Percentiles rank a stretch among this genome's conserved stretches.
These are phyloP conservation scores for Wolfiporia cocos DNA, from an alignment of 1,284 basidiomycete genomes.

Conservation along the genomic window DNA sequence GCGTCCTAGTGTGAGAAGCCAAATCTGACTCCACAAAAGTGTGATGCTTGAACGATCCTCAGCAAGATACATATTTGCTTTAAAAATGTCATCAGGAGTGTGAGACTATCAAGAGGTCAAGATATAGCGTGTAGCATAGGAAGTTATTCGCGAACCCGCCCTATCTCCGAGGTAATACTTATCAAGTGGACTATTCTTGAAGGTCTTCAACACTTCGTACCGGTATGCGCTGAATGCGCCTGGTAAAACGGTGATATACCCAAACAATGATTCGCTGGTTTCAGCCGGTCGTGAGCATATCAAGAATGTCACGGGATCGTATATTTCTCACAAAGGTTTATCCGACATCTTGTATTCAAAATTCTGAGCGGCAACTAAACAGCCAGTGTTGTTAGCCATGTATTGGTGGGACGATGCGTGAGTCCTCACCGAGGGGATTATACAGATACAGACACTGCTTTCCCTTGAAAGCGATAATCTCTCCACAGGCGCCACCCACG, in stretches of 20 bases:
- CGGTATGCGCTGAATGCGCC: slow-evolving; percentile 92
- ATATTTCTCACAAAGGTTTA: slow-evolving; percentile 61
- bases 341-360: slow-evolving; percentile 98
- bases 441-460: slow-evolving; percentile 72
- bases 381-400: not conserved
- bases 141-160: slow-evolving; percentile 43
- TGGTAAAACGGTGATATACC: slow-evolving; percentile 90
- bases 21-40: not conserved
- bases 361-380: slow-evolving; percentile 79
- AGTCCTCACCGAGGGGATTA: slow-evolving; percentile 75
- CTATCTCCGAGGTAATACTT: slow-evolving; percentile 96
- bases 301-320: not conserved
- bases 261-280: slow-evolving; percentile 76
- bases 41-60: slow-evolving; percentile 66
- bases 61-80: slow-evolving; percentile 94
- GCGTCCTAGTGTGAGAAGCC: not conserved
- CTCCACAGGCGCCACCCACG: slow-evolving; percentile 95
- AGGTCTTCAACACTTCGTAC: slow-evolving; percentile 84
- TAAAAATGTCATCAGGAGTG: slow-evolving; percentile 83
- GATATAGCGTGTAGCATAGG: slow-evolving; percentile 1
- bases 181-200: slow-evolving; percentile 82
- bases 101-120: slow-evolving; percentile 47
- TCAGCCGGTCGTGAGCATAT: slow-evolving; percentile 5
- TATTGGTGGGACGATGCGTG: slow-evolving; percentile 12
- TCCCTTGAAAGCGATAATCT: slow-evolving; percentile 91